Base-by-base conservation (phyloP, 148 eudicot species). In the Silene uniflora region DNA sequence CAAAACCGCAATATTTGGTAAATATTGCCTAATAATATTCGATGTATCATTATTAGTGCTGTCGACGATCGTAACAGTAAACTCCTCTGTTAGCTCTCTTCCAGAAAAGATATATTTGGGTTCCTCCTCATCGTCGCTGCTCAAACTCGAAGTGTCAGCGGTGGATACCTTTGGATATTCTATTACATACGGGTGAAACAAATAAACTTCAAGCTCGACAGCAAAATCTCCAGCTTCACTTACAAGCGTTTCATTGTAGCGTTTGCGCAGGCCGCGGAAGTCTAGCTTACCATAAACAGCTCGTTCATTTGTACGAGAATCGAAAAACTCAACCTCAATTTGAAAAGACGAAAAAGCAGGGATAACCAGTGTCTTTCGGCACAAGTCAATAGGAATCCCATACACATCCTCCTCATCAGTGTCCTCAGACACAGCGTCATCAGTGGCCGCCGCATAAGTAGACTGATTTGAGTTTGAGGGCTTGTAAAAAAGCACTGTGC, bases 331-430 rank as follows among this genome's bases (percentile, higher is more conserved):
- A 46, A 52, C 17, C 18, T 22, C 35, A 12, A 70, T 70, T 19
- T 18, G 21, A 70, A 70, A 59, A 22, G 49, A 70, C 16, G 73
- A 69, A 39, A n/a, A 69, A 0, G 72, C 72, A 7, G 72, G 72
- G 0, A 69, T 27, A 6, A 39, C 55, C 59, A 70, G 2, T 11
- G 22, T 13, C 1, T 46, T 32, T 24, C 73, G 47, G 12, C 32
- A 46, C 17, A 46, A 2, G 32, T 22, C 73, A 12, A 70, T 21
- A 52, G 32, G 18, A 46, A 1, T 5, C n/a, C n/a, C n/a, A n/a
- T n/a, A n/a, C n/a, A n/a, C n/a, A n/a, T n/a, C n/a, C n/a, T n/a
- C n/a, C n/a, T n/a, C n/a, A n/a, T n/a, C n/a, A n/a, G n/a, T n/a
- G n/a, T n/a, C n/a, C n/a, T n/a, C n/a, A n/a, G n/a, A n/a, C n/a